These are phyloP conservation scores for Vitis rotundifolia DNA, from an alignment of 164 flowering plant genomes.

Conservation along the genomic window DNA sequence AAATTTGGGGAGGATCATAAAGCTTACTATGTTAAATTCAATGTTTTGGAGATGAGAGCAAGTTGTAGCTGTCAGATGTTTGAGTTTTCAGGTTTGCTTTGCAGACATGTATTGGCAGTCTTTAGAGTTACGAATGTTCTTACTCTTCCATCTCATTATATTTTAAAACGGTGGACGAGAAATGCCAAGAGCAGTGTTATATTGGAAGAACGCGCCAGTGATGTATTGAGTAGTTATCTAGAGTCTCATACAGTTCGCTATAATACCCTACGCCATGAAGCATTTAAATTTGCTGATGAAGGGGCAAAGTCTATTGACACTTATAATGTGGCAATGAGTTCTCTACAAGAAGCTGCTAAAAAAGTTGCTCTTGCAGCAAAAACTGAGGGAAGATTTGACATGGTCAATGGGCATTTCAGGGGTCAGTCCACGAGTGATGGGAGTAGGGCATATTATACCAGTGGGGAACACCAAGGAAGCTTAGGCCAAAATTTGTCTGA, in stretches of 20 bases:
- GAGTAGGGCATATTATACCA: constrained; percentile 12
- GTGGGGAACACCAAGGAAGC: constrained; percentile 25
- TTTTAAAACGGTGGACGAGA: constrained; percentile 80
- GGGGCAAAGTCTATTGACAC: constrained; percentile 53
- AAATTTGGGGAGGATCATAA: constrained; percentile 78
- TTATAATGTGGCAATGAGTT: constrained; percentile 54
- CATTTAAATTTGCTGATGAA: constrained; percentile 68
- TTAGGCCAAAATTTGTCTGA: constrained; percentile 41
- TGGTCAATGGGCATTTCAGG: constrained; percentile 42
- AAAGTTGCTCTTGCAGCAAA: constrained; percentile 50
- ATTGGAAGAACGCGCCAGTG: constrained; percentile 48
- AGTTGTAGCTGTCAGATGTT: constrained; percentile 84
- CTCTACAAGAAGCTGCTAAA: constrained; percentile 57
- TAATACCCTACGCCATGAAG: constrained; percentile 70
- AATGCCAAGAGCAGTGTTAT: constrained; percentile 76
- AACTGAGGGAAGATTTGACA: constrained; percentile 44
- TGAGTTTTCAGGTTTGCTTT: constrained; percentile 83
- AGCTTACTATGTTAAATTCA: constrained; percentile 54
- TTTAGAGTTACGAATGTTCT: constrained; percentile 81
- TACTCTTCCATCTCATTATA: constrained; percentile 70
- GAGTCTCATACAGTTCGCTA: constrained; percentile 77
- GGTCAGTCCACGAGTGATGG: constrained; percentile 22
- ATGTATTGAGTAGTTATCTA: constrained; percentile 42
- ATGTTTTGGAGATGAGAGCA: constrained; percentile 76
- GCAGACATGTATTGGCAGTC: constrained; percentile 77